Evolutionary conservation across 257 asterid species (phyloP).

Genomic region (Ballota nigra): DNA sequence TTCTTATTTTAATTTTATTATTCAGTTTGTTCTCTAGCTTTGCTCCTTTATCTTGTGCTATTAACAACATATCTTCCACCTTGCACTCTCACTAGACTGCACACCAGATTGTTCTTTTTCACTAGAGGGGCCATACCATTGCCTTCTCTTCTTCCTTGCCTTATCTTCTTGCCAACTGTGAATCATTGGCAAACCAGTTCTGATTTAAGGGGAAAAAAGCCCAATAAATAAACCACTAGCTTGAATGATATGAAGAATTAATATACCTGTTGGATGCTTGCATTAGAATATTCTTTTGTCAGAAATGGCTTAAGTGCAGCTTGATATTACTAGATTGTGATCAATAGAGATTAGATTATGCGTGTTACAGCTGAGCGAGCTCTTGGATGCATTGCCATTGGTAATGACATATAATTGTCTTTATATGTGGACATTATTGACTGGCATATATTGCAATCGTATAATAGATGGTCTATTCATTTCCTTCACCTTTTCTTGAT

Average conservation of each 20-base stretch:
- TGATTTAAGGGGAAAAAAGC: neutral
- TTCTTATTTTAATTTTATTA: neutral
- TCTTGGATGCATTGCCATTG: neutral
- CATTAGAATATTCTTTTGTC: neutral
- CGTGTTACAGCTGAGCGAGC: neutral
- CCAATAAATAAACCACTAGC: neutral
- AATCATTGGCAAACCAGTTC: too few species aligned
- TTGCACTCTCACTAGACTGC: neutral
- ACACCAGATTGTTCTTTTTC: neutral
- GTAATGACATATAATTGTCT: neutral
- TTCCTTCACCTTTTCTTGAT: conserved; percentile 12
- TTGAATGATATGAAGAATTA: neutral
- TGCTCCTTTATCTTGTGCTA: neutral
- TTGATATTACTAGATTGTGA: neutral
- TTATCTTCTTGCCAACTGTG: neutral
- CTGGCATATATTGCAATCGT: neutral
- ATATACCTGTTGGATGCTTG: neutral
- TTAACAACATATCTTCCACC: neutral
- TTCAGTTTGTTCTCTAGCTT: neutral
- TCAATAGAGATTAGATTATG: neutral
- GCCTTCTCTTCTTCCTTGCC: neutral
- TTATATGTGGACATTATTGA: neutral
- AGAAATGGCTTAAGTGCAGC: neutral
- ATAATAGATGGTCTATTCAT: neutral
- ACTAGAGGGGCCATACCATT: neutral